Base-by-base conservation (phyloP, 2,329 filamentous ascomycete species). In the Diaporthe longicolla region DNA sequence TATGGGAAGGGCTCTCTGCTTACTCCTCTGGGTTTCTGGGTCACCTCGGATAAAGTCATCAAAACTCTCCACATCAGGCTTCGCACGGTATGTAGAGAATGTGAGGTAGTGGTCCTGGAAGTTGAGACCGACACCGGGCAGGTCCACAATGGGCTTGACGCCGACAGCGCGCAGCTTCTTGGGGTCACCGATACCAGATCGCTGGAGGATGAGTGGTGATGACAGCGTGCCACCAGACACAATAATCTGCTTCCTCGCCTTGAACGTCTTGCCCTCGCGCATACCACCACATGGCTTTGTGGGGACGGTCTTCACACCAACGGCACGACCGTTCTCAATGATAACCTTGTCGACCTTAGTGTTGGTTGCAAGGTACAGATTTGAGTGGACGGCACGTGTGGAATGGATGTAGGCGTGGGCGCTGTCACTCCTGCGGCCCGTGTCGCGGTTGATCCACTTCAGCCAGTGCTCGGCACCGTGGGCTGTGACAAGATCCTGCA, bases 401-500 rank as follows among this genome's bases (percentile, higher is more conserved):
- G 92, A 91, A 82, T 96, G 94, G 75, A 96, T 87, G 78, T 95
- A 95, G 2, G 91, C 93, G 79, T 95, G 93, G 9, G 93, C 93
- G 71, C 91, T 93, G 83, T 95, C 93, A 74, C 91, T 93, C 73
- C 93, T 92, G 68, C 93, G 90, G 58, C 93, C 93, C 79, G 89
- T 90, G 82, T 90, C 90, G 74, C 90, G 89, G 79, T 95, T 95
- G 83, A 95, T 95, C 93, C 93, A 95, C 83, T 95, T 95, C 72
- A 95, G 85, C 93, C 93, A 95, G 77, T 95, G 93, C 83, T 95
- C 93, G 59, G 93, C 93, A 76, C 93, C 93, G 74, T 92, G 90
- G 19, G 84, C 92, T 1, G 92, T 93, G 37, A 84, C 85, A 70
- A 95, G 84, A 78, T 95, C 93, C 81, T 95, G 91, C 4, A 94